A percentile compares a stretch with the other conserved stretches of the same genome.
These are phyloP conservation scores for Penstemon newberryi DNA, from an alignment of 257 asterid genomes.

Conservation along the genomic window DNA sequence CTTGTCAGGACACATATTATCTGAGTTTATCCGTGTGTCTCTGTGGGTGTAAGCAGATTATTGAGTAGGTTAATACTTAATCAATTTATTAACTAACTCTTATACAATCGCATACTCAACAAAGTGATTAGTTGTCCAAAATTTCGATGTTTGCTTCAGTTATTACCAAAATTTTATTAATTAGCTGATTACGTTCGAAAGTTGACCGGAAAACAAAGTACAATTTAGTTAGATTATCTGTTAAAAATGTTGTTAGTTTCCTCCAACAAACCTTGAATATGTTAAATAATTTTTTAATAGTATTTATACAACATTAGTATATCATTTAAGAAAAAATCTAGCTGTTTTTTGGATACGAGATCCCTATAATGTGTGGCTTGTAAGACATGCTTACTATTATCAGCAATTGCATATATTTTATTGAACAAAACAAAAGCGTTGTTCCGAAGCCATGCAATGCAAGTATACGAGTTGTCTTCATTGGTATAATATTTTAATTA, in stretches of 20 bases:
- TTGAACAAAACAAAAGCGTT: conserved; percentile 25
- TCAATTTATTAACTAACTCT: no score
- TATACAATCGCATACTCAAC: no score
- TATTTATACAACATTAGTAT: neutral
- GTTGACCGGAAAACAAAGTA: conserved; percentile 36
- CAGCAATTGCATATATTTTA: conserved; percentile 28
- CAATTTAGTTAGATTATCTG: conserved; percentile 26
- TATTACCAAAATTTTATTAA: conserved; percentile 13
- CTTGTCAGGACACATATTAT: conserved; percentile 21
- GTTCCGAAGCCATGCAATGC: conserved; percentile 43
- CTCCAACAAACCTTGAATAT: conserved; percentile 44
- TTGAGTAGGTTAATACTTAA: neutral
- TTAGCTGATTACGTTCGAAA: conserved; percentile 26
- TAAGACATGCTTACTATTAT: conserved; percentile 36
- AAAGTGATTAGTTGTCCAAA: conserved; percentile 28
- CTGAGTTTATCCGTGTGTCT: neutral
- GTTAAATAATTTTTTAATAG: neutral
- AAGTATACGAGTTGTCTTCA: conserved; percentile 15
- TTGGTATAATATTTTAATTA: conserved; percentile 28
- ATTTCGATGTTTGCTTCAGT: conserved; percentile 17
- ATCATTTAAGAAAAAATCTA: no score
- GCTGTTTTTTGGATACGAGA: conserved; percentile 24
- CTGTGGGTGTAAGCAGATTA: conserved; percentile 3
- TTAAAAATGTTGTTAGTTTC: conserved; percentile 38
- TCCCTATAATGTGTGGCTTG: conserved; percentile 37